Evolutionary conservation across 805 yeast genomes (phyloP).

Genomic region (Candida succiphila): DNA sequence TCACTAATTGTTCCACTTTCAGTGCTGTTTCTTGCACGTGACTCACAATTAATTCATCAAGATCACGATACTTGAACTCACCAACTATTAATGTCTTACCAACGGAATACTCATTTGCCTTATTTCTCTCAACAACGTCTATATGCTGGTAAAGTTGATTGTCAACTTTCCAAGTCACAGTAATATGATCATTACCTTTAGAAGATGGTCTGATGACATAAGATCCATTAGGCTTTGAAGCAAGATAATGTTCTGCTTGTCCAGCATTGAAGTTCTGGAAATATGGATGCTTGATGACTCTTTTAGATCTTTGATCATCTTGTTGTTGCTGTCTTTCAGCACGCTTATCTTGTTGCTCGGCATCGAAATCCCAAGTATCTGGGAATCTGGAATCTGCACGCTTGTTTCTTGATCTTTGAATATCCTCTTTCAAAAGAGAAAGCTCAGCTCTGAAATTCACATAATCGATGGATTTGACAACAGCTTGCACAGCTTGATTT

Average conservation of each 20-base stretch:
- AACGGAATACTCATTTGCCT: slow-evolving; percentile 51
- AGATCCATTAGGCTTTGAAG: slow-evolving; percentile 84
- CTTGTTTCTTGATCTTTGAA: slow-evolving; percentile 41
- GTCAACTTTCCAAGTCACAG: slow-evolving; percentile 94
- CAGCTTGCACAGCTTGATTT: slow-evolving; percentile 86
- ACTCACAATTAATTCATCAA: slow-evolving; percentile 86
- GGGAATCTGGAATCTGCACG: slow-evolving; percentile 36
- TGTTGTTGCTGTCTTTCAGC: slow-evolving; percentile 51
- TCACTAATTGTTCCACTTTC: slow-evolving; percentile 74
- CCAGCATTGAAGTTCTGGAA: slow-evolving; percentile 72
- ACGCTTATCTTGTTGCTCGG: slow-evolving; percentile 57
- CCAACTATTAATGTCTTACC: slow-evolving; percentile 61
- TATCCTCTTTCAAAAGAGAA: slow-evolving; percentile 58
- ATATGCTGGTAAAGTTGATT: slow-evolving; percentile 87
- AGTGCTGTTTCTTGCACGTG: slow-evolving; percentile 79
- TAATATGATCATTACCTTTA: slow-evolving; percentile 76
- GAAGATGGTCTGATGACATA: slow-evolving; percentile 93
- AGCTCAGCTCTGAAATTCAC: slow-evolving; percentile 66
- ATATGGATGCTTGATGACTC: slow-evolving; percentile 85
- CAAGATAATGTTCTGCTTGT: slow-evolving; percentile 91
- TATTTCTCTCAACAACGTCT: slow-evolving; percentile 69
- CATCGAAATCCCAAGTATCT: slow-evolving; percentile 70
- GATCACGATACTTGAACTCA: slow-evolving; percentile 59
- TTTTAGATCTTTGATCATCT: slow-evolving; percentile 56
- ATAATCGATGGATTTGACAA: slow-evolving; percentile 60